These are phyloP conservation scores for Moringa oleifera DNA, from an alignment of 345 rosid genomes.

Conservation along the genomic window DNA sequence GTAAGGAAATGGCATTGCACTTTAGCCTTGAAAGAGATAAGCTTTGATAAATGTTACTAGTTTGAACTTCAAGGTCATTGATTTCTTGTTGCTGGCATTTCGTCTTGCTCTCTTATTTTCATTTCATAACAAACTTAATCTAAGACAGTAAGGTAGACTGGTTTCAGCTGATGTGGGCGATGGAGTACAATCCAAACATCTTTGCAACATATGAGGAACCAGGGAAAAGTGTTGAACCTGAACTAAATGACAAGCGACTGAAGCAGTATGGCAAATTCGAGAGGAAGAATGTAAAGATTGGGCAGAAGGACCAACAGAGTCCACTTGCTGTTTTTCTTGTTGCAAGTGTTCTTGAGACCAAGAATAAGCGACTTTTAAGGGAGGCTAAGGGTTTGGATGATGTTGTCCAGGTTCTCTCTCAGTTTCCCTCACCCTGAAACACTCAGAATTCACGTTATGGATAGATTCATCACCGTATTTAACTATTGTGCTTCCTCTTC, in stretches of 20 bases:
- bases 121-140: conserved; percentile 7
- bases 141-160: conserved; percentile 27
- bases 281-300: conserved; percentile 51
- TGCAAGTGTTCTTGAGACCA: conserved; percentile 83
- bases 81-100: conserved; percentile 13
- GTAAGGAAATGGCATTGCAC: conserved; percentile 33
- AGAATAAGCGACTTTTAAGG: conserved; percentile 72
- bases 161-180: conserved; percentile 92
- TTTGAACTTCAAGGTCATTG: no score
- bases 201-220: conserved; percentile 56
- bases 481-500: conserved; percentile 14
- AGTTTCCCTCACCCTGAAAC: not conserved
- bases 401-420: conserved; percentile 59
- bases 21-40: conserved; percentile 10
- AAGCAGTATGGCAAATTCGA: conserved; percentile 84
- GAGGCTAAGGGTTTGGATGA: conserved; percentile 93
- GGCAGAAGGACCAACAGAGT: conserved; percentile 38
- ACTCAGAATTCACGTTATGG: not conserved
- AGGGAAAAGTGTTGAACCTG: conserved; percentile 21
- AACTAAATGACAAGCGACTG: conserved; percentile 41
- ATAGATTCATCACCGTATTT: not conserved
- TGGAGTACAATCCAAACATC: conserved; percentile 92
- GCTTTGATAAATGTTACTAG: not conserved
- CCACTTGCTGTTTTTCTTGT: conserved; percentile 78
- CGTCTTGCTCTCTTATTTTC: not conserved